phyloP scores from a whole-genome alignment of 2,329 filamentous ascomycete genomes.

The Xylariaceae sp. region DNA sequence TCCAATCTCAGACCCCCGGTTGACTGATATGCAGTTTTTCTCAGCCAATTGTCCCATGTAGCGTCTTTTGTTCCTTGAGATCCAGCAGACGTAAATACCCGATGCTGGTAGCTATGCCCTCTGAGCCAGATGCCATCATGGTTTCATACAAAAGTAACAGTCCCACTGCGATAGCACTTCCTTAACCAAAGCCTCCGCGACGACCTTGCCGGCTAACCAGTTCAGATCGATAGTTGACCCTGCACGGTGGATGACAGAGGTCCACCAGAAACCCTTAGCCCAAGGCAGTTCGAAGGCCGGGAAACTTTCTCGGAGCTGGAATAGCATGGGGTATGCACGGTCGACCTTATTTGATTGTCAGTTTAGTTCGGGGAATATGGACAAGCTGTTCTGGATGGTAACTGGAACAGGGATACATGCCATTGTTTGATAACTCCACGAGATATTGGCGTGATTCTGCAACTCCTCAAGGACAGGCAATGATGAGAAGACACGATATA shows the following conservation, averaged over 20 bases:
- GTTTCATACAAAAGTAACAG: background rate
- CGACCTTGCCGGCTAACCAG: conserved; percentile 27
- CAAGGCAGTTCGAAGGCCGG: conserved; percentile 22
- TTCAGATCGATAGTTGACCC: conserved; percentile 26
- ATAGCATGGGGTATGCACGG: conserved; percentile 22
- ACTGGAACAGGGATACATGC: background rate
- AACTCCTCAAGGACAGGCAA: conserved; percentile 2
- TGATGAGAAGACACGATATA: conserved; percentile 14
- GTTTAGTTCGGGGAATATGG: background rate
- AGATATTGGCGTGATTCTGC: background rate
- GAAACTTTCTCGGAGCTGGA: conserved; percentile 13
- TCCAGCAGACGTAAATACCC: too few relatives aligned
- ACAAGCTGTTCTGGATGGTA: background rate
- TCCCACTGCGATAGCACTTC: conserved; percentile 3
- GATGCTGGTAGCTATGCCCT: too few relatives aligned
- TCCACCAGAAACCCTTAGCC: conserved; percentile 28
- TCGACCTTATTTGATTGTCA: conserved; percentile 22
- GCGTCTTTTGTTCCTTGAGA: too few relatives aligned
- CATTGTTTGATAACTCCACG: conserved; percentile 11
- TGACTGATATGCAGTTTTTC: too few relatives aligned
- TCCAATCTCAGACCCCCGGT: too few relatives aligned
- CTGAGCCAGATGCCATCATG: too few relatives aligned
- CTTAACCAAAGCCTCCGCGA: conserved; percentile 23
- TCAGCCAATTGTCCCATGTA: too few relatives aligned
- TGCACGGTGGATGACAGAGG: conserved; percentile 23